phyloP scores from a whole-genome alignment of 768 basidiomycete species.

The Xerocomus brunneocitrinus region DNA sequence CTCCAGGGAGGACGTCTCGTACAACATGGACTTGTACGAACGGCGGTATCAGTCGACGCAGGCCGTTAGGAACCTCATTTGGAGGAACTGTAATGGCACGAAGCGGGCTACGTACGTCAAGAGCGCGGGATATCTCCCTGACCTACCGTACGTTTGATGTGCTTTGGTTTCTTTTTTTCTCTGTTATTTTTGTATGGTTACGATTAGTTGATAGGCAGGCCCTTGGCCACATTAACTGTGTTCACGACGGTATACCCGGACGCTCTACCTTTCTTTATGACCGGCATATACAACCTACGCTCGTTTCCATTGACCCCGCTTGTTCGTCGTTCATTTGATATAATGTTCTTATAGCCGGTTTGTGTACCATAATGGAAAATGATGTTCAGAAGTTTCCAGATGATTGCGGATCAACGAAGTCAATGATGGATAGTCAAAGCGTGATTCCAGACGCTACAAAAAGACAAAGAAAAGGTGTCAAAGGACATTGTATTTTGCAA shows the following conservation, averaged over 20 bases:
- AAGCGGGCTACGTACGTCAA: constrained; percentile 30
- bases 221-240: constrained; percentile 12
- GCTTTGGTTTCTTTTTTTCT: not conserved
- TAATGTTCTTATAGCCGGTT: not conserved
- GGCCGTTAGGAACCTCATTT: constrained; percentile 23
- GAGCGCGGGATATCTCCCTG: constrained; percentile 26
- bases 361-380: constrained; percentile 3
- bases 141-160: constrained; percentile 19
- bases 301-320: constrained; percentile 17
- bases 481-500: no score
- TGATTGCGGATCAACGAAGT: not conserved
- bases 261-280: constrained; percentile 11
- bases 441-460: not conserved
- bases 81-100: constrained; percentile 29
- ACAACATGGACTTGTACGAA: constrained; percentile 31
- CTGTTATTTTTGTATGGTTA: constrained; percentile 14
- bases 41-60: constrained; percentile 27
- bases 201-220: constrained; percentile 14
- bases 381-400: not conserved
- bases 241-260: constrained; percentile 21
- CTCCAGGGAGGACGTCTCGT: constrained; percentile 28
- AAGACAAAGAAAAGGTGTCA: no score
- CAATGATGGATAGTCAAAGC: not conserved
- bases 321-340: constrained; percentile 19
- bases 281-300: constrained; percentile 10